Evolutionary conservation across 2,329 filamentous ascomycete species (phyloP), one percentile per base, ranked within the genome.

Genomic region (Onygenales sp.): DNA sequence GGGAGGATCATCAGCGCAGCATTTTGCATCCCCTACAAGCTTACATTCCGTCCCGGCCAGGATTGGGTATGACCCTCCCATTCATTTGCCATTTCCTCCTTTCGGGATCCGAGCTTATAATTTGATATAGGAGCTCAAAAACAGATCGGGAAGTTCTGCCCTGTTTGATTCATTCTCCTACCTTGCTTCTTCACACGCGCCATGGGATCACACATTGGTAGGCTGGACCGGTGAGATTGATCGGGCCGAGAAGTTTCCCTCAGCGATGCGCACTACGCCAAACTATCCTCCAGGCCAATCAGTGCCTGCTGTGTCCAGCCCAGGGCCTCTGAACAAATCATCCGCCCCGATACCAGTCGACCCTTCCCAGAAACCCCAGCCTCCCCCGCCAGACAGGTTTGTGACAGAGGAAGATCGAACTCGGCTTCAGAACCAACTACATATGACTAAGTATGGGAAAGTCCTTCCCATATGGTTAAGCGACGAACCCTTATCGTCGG

Each of bases 201-300:
- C 86, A 17, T 97, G 91, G 91, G 88, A 90, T 62, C 92, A 96
- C 72, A 93, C 85, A 0, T 80, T 96, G 5, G 87, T 97, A 51
- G 91, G 89, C 45, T 97, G 92, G 92, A 95, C 92, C 2, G 92
- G 92, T 54, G 92, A 97, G 69, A 86, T 92, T 55, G 81, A 84
- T 54, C 73, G 69, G n/a, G 59, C 66, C 11, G 52, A 63, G 6
- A 61, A 65, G 21, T 52, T 34, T 37, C 4, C 21, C n/a, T 17
- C n/a, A 37, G 14, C 31, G 17, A 17, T 17, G 17, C 17, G 17
- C 17, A 17, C 17, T 17, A 17, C 17, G 7, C 17, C 32, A 57
- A 14, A 63, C 61, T 52, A 27, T 27, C 7, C 46, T n/a, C 36
- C 34, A 5, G 34, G 34, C 10, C 14, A 49, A 13, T 13, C 46